Evolutionary conservation across 2,329 filamentous ascomycete species (phyloP).

Genomic region (Sphaerulina musiva): DNA sequence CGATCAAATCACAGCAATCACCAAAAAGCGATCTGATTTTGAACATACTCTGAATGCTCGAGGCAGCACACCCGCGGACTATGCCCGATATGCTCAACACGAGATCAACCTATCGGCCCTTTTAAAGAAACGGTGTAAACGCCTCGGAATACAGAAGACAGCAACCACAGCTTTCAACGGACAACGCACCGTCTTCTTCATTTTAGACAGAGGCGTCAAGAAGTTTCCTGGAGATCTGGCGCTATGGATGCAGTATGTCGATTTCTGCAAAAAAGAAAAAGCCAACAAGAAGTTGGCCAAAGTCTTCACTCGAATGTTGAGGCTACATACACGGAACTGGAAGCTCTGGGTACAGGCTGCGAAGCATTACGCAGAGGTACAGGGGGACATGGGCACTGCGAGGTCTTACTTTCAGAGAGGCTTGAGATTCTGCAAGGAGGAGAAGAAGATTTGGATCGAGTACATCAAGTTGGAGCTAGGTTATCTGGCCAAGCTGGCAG

Average conservation of each 20-base stretch:
- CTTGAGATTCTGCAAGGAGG: constrained; percentile 76
- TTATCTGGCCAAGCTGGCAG: constrained; percentile 76
- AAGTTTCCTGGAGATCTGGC: constrained; percentile 75
- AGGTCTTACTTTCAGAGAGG: constrained; percentile 83
- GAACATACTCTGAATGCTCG: constrained; percentile 85
- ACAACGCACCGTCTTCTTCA: constrained; percentile 77
- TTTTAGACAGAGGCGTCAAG: constrained; percentile 78
- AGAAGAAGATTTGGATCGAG: constrained; percentile 73
- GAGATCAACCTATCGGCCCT: constrained; percentile 65
- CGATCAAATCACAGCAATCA: constrained; percentile 85
- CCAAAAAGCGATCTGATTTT: constrained; percentile 84
- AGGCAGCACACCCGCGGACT: constrained; percentile 69
- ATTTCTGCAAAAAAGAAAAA: constrained; percentile 64
- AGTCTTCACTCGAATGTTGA: constrained; percentile 61
- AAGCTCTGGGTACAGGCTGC: constrained; percentile 82
- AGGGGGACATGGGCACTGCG: constrained; percentile 82
- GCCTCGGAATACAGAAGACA: constrained; percentile 67
- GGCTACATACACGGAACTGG: constrained; percentile 76
- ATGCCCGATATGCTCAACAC: constrained; percentile 72
- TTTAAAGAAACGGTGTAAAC: constrained; percentile 72
- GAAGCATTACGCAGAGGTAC: constrained; percentile 66
- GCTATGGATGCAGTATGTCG: constrained; percentile 86
- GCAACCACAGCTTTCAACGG: constrained; percentile 60
- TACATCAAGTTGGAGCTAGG: constrained; percentile 90
- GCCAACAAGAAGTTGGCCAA: constrained; percentile 55